These are phyloP conservation scores for Pneumocystis oryctolagi DNA, from an alignment of 1,139 yeast species.

Conservation along the genomic window DNA sequence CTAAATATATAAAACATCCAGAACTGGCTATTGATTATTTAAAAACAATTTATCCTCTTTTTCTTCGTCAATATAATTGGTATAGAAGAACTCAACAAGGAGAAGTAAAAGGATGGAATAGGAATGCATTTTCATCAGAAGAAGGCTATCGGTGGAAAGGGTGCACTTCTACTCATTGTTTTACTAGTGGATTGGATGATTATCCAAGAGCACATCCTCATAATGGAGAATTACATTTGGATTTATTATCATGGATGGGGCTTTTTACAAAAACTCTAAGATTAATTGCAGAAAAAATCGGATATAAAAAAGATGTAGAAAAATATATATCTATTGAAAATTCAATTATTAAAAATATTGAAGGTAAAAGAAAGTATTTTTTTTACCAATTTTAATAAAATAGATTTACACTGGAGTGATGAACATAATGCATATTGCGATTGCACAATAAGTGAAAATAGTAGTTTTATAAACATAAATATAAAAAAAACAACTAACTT, in stretches of 20 bases:
- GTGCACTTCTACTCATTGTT: slow-evolving; percentile 65
- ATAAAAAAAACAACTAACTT: background rate
- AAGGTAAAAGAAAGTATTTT: slow-evolving; percentile 20
- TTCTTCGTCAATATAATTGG: slow-evolving; percentile 71
- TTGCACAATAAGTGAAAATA: slow-evolving; percentile 51
- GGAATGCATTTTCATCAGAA: slow-evolving; percentile 36
- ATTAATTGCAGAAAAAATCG: slow-evolving; percentile 54
- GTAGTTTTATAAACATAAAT: background rate
- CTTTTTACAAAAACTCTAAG: slow-evolving; percentile 76
- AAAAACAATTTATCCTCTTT: slow-evolving; percentile 53
- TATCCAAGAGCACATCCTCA: slow-evolving; percentile 78
- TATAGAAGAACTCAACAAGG: slow-evolving; percentile 74
- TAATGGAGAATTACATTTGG: slow-evolving; percentile 80
- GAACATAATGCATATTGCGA: slow-evolving; percentile 66
- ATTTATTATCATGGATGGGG: slow-evolving; percentile 83
- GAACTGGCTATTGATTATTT: slow-evolving; percentile 51
- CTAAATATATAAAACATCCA: slow-evolving; percentile 43
- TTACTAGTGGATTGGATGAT: slow-evolving; percentile 91
- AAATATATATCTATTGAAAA: slow-evolving; percentile 39
- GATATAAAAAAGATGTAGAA: slow-evolving; percentile 40
- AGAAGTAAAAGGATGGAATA: slow-evolving; percentile 46
- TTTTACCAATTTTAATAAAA: background rate
- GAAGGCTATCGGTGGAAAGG: slow-evolving; percentile 92
- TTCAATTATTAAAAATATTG: slow-evolving; percentile 48
- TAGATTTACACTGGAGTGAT: slow-evolving; percentile 60